Evolutionary conservation across 1,284 basidiomycete species (phyloP), one percentile per base, ranked within the genome.

Genomic region (Sanguinoderma infundibulare): DNA sequence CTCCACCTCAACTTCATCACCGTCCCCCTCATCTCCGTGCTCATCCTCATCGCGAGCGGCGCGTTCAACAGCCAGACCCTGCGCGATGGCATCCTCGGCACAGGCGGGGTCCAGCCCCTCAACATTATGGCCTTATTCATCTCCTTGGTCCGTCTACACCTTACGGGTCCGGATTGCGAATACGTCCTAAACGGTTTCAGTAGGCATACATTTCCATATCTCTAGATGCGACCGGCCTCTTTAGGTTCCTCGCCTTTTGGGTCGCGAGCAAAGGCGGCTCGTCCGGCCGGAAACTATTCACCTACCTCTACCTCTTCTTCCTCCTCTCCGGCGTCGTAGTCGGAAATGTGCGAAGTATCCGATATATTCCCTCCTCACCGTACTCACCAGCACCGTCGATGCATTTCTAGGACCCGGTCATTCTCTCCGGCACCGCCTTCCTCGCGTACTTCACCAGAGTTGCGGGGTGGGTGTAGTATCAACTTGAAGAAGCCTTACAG

Each of bases 81-180:
- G 28, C 82, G 87, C 6, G 78, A 84, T 58, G 96, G 96, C 0
- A 87, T 91, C 56, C 79, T 91, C 26, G 91, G 91, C 22, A 78
- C 83, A 0, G 89, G 89, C 52, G 91, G 91, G 2, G 85, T 98
- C 40, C 86, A 93, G 67, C 96, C 97, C 0, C 94, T 96, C 70
- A 95, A 98, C 74, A 95, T 98, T 63, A 86, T 98, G 75, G 92
- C 94, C 30, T 81, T 98, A 4, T 98, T 98, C 78, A 87, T 95
- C 66, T 93, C 92, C 1, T 82, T 98, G 57, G 86, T 84, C 60
- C 62, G 78, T 74, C 14, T 26, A 22, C 35, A 40, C 15, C 10
- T 26, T 30, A 14, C 42, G 38, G 26, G 20, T 50, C 12, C 20
- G n/a, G n/a, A n/a, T n/a, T n/a, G n/a, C n/a, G n/a, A n/a, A n/a